These are phyloP conservation scores for Phyllosticta capitalensis DNA, from an alignment of 2,329 filamentous ascomycete genomes.

Conservation along the genomic window DNA sequence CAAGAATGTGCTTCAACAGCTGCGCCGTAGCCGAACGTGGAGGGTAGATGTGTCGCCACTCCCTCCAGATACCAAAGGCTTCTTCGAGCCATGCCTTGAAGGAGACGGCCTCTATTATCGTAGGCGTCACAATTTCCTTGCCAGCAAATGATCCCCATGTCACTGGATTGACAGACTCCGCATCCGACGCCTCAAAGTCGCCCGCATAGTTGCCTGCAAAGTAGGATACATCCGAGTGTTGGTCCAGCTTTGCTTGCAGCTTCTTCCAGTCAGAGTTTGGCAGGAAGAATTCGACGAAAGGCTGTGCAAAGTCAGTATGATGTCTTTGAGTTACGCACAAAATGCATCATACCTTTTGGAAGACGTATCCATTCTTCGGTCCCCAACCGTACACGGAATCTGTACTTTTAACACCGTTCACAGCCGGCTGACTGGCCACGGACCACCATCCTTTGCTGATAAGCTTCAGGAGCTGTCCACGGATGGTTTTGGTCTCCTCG, in stretches of 20 bases:
- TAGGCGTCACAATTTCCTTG: conserved; percentile 93
- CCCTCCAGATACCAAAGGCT: conserved; percentile 88
- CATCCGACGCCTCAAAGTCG: conserved; percentile 61
- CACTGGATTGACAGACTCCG: conserved; percentile 76
- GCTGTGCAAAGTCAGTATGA: conserved; percentile 20
- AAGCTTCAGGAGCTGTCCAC: conserved; percentile 61
- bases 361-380: conserved; percentile 83
- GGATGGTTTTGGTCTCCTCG: conserved; percentile 75
- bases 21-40: conserved; percentile 60
- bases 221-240: conserved; percentile 61
- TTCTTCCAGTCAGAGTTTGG: conserved; percentile 60
- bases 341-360: conserved; percentile 63
- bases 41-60: conserved; percentile 88
- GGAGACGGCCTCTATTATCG: conserved; percentile 91
- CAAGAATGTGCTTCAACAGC: conserved; percentile 57
- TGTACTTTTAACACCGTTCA: conserved; percentile 71
- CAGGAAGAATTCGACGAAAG: conserved; percentile 95
- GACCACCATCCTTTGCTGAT: conserved; percentile 92
- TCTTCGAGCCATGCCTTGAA: conserved; percentile 93
- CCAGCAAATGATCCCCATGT: conserved; percentile 95
- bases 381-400: conserved; percentile 88
- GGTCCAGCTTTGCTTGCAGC: conserved; percentile 57
- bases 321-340: background rate
- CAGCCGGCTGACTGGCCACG: conserved; percentile 86
- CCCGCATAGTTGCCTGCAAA: conserved; percentile 73